Percentiles rank a stretch among this genome's conserved stretches.
Conservation (phyloP, 2,329 filamentous ascomycete genomes). For the Botryotinia narcissicola region DNA sequence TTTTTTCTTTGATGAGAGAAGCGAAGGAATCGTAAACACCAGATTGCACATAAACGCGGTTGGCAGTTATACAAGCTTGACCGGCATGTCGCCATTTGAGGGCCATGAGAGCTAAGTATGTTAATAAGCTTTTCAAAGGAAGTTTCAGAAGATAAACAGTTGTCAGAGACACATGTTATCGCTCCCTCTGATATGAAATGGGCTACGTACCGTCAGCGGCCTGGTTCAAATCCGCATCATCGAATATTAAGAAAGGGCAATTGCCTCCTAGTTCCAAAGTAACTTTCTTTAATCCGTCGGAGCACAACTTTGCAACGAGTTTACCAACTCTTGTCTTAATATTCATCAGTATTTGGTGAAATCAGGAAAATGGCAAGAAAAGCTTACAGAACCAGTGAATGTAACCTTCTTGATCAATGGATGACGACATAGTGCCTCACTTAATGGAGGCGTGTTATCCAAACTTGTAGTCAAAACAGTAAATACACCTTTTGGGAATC, state of each 20-base stretch:
- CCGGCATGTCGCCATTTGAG: slow-evolving; percentile 60
- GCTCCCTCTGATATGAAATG: no score
- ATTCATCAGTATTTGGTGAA: background rate
- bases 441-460: slow-evolving; percentile 52
- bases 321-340: slow-evolving; percentile 56
- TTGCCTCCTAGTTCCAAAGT: slow-evolving; percentile 65
- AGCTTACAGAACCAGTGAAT: slow-evolving; percentile 53
- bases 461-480: slow-evolving; percentile 60
- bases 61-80: slow-evolving; percentile 64
- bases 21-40: slow-evolving; percentile 62
- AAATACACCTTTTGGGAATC: slow-evolving; percentile 58
- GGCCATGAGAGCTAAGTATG: slow-evolving; percentile 41
- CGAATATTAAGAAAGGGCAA: slow-evolving; percentile 63
- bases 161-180: background rate
- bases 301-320: slow-evolving; percentile 57
- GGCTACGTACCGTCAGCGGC: slow-evolving; percentile 45
- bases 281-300: slow-evolving; percentile 60
- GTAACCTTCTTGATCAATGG: slow-evolving; percentile 59
- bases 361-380: background rate
- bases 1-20: slow-evolving; percentile 51
- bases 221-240: slow-evolving; percentile 60
- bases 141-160: background rate
- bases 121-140: background rate
- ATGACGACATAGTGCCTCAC: slow-evolving; percentile 55
- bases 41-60: slow-evolving; percentile 62